These are phyloP conservation scores for Corniculantispora saksenae DNA, from an alignment of 2,329 filamentous ascomycete species.

Conservation along the genomic window DNA sequence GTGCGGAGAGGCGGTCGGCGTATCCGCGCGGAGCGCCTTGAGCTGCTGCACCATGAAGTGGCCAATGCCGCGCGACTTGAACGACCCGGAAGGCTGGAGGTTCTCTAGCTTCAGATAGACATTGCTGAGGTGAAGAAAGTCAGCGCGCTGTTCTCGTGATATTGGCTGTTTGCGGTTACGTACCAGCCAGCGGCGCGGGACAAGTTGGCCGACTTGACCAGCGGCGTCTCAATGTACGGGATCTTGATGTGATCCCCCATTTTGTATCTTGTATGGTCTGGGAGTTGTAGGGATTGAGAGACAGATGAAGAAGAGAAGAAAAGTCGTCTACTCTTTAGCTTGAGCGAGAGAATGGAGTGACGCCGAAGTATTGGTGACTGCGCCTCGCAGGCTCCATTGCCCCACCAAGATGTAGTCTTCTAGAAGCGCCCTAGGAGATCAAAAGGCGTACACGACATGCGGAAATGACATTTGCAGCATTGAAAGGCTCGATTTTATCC, in stretches of 20 bases:
- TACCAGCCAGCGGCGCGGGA: constrained; percentile 70
- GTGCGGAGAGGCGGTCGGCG: constrained; percentile 39
- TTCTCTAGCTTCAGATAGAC: constrained; percentile 83
- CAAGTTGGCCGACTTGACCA: constrained; percentile 64
- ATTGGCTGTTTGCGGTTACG: constrained; percentile 27
- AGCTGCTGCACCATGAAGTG: constrained; percentile 61
- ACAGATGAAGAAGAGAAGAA: neutral
- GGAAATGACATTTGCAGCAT: neutral
- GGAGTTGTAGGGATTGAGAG: neutral
- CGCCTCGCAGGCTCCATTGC: neutral
- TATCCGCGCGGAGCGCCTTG: constrained; percentile 29
- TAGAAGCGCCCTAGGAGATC: neutral
- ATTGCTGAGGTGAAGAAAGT: constrained; percentile 48
- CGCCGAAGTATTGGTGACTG: neutral
- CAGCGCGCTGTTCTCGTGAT: neutral
- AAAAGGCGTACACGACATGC: constrained; percentile 9
- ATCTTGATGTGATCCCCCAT: constrained; percentile 18
- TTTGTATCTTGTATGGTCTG: neutral
- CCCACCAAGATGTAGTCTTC: constrained; percentile 10
- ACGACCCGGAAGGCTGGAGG: constrained; percentile 78
- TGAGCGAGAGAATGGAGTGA: neutral
- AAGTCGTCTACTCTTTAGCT: too few species aligned
- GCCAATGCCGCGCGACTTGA: constrained; percentile 79
- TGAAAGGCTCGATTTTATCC: too few species aligned
- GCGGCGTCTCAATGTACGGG: constrained; percentile 69